These are phyloP conservation scores for Rhodotorula kratochvilovae DNA, from an alignment of 768 basidiomycete genomes.

Conservation along the genomic window DNA sequence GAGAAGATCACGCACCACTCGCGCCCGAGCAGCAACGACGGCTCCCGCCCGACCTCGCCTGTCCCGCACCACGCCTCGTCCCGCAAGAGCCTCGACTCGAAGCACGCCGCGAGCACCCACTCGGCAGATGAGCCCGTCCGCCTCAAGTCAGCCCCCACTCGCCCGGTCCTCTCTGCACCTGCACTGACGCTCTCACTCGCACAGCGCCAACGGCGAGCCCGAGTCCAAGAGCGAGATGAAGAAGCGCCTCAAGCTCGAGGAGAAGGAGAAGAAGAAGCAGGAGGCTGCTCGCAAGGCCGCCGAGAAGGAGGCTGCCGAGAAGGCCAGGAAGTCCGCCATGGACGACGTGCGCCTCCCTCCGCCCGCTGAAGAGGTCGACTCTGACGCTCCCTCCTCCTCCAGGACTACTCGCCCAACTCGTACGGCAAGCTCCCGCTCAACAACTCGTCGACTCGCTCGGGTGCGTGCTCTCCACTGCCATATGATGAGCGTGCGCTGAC, in stretches of 20 bases:
- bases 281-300: conserved; percentile 82
- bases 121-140: conserved; percentile 9
- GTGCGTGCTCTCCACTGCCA: conserved; percentile 40
- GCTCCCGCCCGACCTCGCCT: not conserved
- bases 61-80: not conserved
- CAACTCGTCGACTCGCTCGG: conserved; percentile 73
- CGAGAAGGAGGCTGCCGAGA: conserved; percentile 70
- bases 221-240: conserved; percentile 85
- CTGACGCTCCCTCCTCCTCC: not conserved
- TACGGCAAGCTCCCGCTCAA: conserved; percentile 86
- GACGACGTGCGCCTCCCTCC: conserved; percentile 55
- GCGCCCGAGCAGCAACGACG: not conserved
- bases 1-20: conserved; percentile 9
- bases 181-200: not conserved
- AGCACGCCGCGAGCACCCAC: not conserved
- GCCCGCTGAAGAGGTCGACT: conserved; percentile 36
- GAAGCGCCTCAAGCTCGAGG: conserved; percentile 81
- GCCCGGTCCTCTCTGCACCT: not conserved
- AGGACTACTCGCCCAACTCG: conserved; percentile 62
- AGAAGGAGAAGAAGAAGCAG: conserved; percentile 84
- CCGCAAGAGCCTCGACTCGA: conserved; percentile 13
- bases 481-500: not conserved
- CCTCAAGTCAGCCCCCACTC: conserved; percentile 19
- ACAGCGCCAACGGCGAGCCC: conserved; percentile 46
- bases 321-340: conserved; percentile 61